Conservation (phyloP, 1,284 basidiomycete species). For the Jaminaea rosea region DNA sequence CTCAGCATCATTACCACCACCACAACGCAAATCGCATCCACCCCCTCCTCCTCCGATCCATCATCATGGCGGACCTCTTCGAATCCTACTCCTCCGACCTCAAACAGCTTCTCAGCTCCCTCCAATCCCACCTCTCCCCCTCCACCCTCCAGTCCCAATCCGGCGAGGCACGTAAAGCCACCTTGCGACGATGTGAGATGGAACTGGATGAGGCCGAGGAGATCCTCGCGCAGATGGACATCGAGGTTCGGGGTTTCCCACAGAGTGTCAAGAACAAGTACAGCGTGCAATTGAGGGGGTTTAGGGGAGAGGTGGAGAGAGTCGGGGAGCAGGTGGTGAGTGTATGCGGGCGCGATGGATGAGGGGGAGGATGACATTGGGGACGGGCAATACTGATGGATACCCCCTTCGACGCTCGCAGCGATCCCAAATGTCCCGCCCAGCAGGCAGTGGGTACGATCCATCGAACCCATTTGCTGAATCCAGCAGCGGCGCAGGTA, state of each 20-base stretch:
- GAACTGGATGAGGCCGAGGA: slow-evolving; percentile 98
- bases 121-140: slow-evolving; percentile 25
- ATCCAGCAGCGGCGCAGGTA: slow-evolving; percentile 14
- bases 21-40: background rate
- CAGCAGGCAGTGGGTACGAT: slow-evolving; percentile 7
- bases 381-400: too few species aligned
- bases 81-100: slow-evolving; percentile 44
- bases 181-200: slow-evolving; percentile 77
- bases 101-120: slow-evolving; percentile 29
- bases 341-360: background rate
- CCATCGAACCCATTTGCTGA: slow-evolving; percentile 3
- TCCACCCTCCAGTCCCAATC: slow-evolving; percentile 14
- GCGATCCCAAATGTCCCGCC: background rate
- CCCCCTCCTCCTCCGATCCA: background rate
- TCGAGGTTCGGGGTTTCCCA: slow-evolving; percentile 94
- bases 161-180: slow-evolving; percentile 68
- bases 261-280: slow-evolving; percentile 50
- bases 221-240: slow-evolving; percentile 92
- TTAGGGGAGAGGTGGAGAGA: slow-evolving; percentile 27
- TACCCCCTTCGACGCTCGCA: too few species aligned
- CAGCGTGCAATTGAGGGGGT: slow-evolving; percentile 24
- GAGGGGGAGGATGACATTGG: too few species aligned
- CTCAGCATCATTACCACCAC: background rate
- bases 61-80: slow-evolving; percentile 43
- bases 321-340: slow-evolving; percentile 22